A percentile compares a stretch with the other conserved stretches of the same genome.
Evolutionary conservation across 1,284 basidiomycete genomes (phyloP).

Genomic region (Pseudozyma hubeiensis): DNA sequence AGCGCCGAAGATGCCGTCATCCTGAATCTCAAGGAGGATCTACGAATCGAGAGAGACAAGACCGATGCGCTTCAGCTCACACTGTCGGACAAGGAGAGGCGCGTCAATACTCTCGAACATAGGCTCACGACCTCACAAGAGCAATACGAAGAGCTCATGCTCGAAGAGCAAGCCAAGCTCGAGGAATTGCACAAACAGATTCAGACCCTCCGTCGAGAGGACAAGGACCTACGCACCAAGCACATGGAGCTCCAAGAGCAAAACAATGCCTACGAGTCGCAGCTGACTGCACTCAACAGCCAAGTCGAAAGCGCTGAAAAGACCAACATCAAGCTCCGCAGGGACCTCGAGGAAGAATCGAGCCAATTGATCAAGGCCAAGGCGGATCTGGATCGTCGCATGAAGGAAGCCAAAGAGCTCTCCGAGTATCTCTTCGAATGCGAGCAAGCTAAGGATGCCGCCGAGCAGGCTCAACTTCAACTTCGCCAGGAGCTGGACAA

Average conservation of each 20-base stretch:
- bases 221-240: constrained; percentile 39
- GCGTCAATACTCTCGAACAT: constrained; percentile 39
- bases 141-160: constrained; percentile 44
- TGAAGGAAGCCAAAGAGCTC: constrained; percentile 37
- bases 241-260: constrained; percentile 40
- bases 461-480: constrained; percentile 14
- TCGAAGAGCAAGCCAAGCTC: constrained; percentile 40
- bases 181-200: constrained; percentile 45
- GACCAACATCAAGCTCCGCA: constrained; percentile 29
- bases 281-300: constrained; percentile 32
- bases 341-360: constrained; percentile 43
- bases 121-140: constrained; percentile 48
- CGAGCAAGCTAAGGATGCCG: constrained; percentile 30
- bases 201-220: constrained; percentile 38
- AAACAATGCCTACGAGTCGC: constrained; percentile 34
- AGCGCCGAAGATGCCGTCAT: constrained; percentile 36
- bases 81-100: constrained; percentile 44
- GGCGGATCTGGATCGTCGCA: constrained; percentile 33
- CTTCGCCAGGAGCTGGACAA: constrained; percentile 40
- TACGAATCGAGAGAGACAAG: constrained; percentile 46
- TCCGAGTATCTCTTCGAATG: constrained; percentile 42
- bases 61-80: constrained; percentile 42
- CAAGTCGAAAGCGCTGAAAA: constrained; percentile 41
- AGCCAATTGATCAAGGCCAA: constrained; percentile 34
- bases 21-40: constrained; percentile 42